Evolutionary conservation across 2,329 filamentous ascomycete genomes (phyloP).

Genomic region (Zasmidium cellare): DNA sequence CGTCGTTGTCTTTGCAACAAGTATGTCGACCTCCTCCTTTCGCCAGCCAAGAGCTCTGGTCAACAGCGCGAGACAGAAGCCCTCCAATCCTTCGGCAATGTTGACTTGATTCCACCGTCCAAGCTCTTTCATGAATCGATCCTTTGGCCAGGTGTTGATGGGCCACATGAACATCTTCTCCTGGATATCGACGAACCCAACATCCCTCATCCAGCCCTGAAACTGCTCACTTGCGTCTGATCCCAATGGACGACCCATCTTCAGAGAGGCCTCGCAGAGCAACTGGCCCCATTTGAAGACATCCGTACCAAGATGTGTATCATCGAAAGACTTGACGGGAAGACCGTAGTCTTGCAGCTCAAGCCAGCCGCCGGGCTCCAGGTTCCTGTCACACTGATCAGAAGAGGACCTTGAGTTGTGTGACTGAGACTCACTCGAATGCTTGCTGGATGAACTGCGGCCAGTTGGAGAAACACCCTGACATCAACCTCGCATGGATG

Average conservation of each 20-base stretch:
- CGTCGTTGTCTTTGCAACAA: constrained; percentile 37
- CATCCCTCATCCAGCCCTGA: constrained; percentile 39
- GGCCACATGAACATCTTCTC: constrained; percentile 43
- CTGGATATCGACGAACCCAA: constrained; percentile 47
- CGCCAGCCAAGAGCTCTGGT: constrained; percentile 45
- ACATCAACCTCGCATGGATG: constrained; percentile 55
- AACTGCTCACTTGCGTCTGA: constrained; percentile 41
- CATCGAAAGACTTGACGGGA: constrained; percentile 40
- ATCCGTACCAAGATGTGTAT: constrained; percentile 35
- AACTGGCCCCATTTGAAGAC: constrained; percentile 37
- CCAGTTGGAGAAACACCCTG: constrained; percentile 56
- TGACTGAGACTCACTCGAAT: constrained; percentile 40
- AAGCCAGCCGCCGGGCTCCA: constrained; percentile 53
- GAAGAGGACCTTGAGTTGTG: too few species aligned
- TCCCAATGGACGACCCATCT: constrained; percentile 43
- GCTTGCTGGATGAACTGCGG: constrained; percentile 49
- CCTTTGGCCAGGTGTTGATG: constrained; percentile 48
- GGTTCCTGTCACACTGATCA: constrained; percentile 34
- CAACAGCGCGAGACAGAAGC: constrained; percentile 43
- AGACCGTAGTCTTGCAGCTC: constrained; percentile 53
- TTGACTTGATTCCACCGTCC: constrained; percentile 48
- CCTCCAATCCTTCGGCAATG: constrained; percentile 43
- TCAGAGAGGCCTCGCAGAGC: constrained; percentile 39
- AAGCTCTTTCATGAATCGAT: constrained; percentile 52
- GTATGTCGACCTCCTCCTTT: constrained; percentile 45